phyloP scores from a whole-genome alignment of 352 stramenopile genomes.

The Pythium biforme region DNA sequence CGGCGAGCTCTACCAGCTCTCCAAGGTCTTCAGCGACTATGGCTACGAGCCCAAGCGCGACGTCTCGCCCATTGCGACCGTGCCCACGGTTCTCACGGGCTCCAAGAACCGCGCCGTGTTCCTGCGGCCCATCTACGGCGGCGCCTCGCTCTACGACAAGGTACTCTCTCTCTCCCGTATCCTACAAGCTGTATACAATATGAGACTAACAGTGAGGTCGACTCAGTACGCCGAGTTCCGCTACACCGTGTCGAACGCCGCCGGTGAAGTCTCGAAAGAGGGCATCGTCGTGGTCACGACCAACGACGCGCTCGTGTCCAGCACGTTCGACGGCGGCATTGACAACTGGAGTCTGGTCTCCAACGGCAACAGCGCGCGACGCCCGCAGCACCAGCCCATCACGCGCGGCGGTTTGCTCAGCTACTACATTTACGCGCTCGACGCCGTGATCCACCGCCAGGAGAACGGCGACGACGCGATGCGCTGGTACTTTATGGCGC shows the following conservation, averaged over 20 bases:
- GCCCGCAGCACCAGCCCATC: conserved; percentile 53
- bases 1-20: conserved; percentile 88
- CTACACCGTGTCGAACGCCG: conserved; percentile 81
- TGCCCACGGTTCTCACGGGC: conserved; percentile 67
- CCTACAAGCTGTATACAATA: too few relatives aligned
- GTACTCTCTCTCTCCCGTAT: too few relatives aligned
- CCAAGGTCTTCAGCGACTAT: conserved; percentile 86
- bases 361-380: conserved; percentile 44
- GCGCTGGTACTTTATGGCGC: conserved; percentile 88
- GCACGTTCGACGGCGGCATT: conserved; percentile 72
- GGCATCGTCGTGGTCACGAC: conserved; percentile 81
- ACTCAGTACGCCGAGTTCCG: conserved; percentile 79
- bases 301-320: conserved; percentile 68
- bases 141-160: conserved; percentile 57
- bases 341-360: conserved; percentile 81
- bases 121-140: conserved; percentile 57
- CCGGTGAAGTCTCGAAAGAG: conserved; percentile 49
- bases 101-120: conserved; percentile 89
- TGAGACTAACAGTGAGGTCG: not conserved
- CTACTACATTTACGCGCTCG: conserved; percentile 88
- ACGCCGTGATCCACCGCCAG: conserved; percentile 64
- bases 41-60: conserved; percentile 86
- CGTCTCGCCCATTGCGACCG: conserved; percentile 47
- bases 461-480: conserved; percentile 66
- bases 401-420: conserved; percentile 73